Base-by-base conservation (phyloP, 192 early-diverging fungal species). In the Coemansia sp. region DNA sequence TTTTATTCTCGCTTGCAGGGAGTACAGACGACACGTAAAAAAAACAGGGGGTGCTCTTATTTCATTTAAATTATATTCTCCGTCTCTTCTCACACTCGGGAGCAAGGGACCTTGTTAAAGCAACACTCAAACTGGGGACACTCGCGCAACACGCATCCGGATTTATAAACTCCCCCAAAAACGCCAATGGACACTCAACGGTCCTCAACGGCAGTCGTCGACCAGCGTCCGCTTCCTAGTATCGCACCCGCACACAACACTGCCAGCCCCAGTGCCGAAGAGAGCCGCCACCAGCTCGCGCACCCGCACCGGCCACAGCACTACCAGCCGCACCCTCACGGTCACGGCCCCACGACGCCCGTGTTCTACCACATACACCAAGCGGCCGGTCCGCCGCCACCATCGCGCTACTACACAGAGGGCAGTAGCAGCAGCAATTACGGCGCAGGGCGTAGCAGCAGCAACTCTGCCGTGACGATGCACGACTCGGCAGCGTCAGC, bases 161-260 rank as follows among this genome's bases (percentile, higher is more conserved):
- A 60, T 60, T 60, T 60, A 33, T 60, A 60, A 60, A 60, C 57
- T 60, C 57, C 57, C 57, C 51, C 51, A n/a, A 60, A 60, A 60
- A 16, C 57, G 18, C 6, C 36, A 60, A 60, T 60, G 57, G 29
- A 33, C 57, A 33, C 57, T 31, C 57, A 33, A 24, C 57, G 31
- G 27, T 60, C 57, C 57, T 33, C 57, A 33, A 60, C 57, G 29
- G 16, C 57, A 60, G 33, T 60, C 12, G 15, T 18, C 15, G 57
- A 60, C 31, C 57, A 31, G 57, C 57, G 31, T 10, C 57, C 31
- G 57, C 57, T 60, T 33, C 31, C 57, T 18, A 16, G 57, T 31
- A 33, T 34, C 57, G 27, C 27, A 33, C 33, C 6, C 31, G 44
- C 44, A 47, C 44, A 47, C 44, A 22, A 20, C 49, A n/a, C n/a